Percentiles rank a stretch among this genome's conserved stretches.
These are phyloP conservation scores for Reticulascus tulasneorum DNA, from an alignment of 2,329 filamentous ascomycete genomes.

Conservation along the genomic window DNA sequence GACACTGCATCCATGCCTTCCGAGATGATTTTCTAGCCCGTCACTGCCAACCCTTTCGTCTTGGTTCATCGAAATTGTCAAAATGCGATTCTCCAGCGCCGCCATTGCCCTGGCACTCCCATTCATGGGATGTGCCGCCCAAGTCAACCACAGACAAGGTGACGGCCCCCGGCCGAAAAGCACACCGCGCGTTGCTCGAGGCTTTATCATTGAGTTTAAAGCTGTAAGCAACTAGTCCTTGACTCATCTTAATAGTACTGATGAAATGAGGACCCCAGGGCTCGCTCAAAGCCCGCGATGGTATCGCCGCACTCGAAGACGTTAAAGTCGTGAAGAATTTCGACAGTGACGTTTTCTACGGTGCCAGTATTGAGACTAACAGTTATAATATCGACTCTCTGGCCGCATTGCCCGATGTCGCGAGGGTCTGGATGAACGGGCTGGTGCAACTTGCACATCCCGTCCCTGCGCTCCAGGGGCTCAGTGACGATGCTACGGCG, in stretches of 20 bases:
- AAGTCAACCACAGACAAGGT: conserved; percentile 4
- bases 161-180: neutral
- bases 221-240: conserved; percentile 15
- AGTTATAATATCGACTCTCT: conserved; percentile 27
- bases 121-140: conserved; percentile 7
- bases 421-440: conserved; percentile 26
- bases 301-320: conserved; percentile 10
- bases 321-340: neutral
- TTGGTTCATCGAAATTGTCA: too few species aligned
- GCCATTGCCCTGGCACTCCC: conserved; percentile 7
- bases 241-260: too few species aligned
- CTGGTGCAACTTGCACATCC: neutral
- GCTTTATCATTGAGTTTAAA: conserved; percentile 19
- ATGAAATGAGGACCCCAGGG: conserved; percentile 2
- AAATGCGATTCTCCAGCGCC: conserved; percentile 11
- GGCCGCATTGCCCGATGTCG: conserved; percentile 23
- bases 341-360: conserved; percentile 25
- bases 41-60: too few species aligned
- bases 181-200: conserved; percentile 9
- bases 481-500: conserved; percentile 16
- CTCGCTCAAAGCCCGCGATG: conserved; percentile 16
- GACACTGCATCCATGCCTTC: too few species aligned
- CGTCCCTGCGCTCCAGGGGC: neutral
- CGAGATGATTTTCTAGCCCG: too few species aligned
- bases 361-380: conserved; percentile 25